Evolutionary conservation across 768 basidiomycete species (phyloP), one percentile per base, ranked within the genome.

Genomic region (Phaeotremella fagi): DNA sequence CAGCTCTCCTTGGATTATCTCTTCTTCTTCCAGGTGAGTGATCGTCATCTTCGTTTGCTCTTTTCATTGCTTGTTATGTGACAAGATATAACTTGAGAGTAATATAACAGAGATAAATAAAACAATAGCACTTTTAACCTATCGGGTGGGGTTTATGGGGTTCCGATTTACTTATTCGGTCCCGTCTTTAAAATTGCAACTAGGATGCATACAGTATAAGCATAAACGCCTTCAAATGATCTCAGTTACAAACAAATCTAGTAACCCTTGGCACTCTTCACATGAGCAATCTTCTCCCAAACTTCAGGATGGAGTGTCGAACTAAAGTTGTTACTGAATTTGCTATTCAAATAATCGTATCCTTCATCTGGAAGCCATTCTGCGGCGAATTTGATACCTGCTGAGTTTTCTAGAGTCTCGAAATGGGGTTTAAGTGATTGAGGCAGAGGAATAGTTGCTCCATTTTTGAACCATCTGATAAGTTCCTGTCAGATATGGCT

Each of bases 241-340:
- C 33, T n/a, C 33, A 9, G 33, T n/a, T 35, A 35, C n/a, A 9
- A n/a, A 9, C 33, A 35, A 9, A n/a, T n/a, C 33, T 35, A 41
- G 20, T 41, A 41, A 7, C 38, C 52, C 52, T 53, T 47, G 26
- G 25, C 52, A 2, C 31, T 53, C 23, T 35, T 29, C 20, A 53
- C 45, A 27, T 53, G 44, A 28, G 28, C n/a, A 23, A 53, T 53
- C 9, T 25, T 41, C 44, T 53, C 52, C 52, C 52, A 53, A n/a
- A 46, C 44, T 45, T 27, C 18, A 11, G 52, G 52, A 5, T n/a
- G 28, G 9, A 53, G 47, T 24, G 51, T 45, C 15, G 56, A 58
- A 15, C 22, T 45, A 29, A 58, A 58, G 18, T 53, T n/a, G 25
- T 44, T 53, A 15, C 41, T 25, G 36, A 58, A 58, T 38, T 58